Evolutionary conservation across 345 rosid species (phyloP).

Genomic region (Syzygium grande): DNA sequence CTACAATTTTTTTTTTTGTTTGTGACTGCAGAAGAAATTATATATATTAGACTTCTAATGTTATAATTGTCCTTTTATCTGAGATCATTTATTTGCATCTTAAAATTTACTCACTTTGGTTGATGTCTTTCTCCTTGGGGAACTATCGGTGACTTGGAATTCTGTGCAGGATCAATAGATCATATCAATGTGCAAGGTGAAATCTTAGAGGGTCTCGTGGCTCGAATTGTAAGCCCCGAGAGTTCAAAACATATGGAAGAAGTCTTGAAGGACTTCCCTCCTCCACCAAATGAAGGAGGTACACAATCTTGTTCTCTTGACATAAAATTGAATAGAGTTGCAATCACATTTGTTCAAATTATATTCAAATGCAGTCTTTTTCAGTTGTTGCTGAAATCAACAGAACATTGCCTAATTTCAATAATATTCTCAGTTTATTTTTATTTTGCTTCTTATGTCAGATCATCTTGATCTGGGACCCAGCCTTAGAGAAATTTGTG

Average conservation of each 20-base stretch:
- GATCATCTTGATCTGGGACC: slow-evolving; percentile 74
- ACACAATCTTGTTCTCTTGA: slow-evolving; percentile 2
- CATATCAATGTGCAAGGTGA: slow-evolving; percentile 87
- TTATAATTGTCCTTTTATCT: neutral
- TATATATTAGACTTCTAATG: neutral
- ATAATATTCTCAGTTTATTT: neutral
- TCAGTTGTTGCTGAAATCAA: neutral
- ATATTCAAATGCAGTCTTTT: neutral
- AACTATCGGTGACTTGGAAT: neutral
- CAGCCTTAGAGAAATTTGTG: slow-evolving; percentile 80
- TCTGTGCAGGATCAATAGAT: slow-evolving; percentile 64
- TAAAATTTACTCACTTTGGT: neutral
- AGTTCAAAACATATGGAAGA: slow-evolving; percentile 74
- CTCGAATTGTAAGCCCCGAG: slow-evolving; percentile 76
- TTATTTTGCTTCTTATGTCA: slow-evolving; percentile 22
- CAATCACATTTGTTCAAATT: neutral
- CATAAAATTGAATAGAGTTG: neutral
- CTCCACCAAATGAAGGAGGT: slow-evolving; percentile 67
- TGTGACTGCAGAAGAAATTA: neutral
- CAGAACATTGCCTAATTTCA: neutral
- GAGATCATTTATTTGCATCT: neutral
- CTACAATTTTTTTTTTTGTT: neutral
- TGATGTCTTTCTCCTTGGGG: neutral
- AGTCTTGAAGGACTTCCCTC: slow-evolving; percentile 60
- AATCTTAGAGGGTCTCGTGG: slow-evolving; percentile 98